phyloP scores from a whole-genome alignment of 148 eudicot species.

The Rheum nobile region DNA sequence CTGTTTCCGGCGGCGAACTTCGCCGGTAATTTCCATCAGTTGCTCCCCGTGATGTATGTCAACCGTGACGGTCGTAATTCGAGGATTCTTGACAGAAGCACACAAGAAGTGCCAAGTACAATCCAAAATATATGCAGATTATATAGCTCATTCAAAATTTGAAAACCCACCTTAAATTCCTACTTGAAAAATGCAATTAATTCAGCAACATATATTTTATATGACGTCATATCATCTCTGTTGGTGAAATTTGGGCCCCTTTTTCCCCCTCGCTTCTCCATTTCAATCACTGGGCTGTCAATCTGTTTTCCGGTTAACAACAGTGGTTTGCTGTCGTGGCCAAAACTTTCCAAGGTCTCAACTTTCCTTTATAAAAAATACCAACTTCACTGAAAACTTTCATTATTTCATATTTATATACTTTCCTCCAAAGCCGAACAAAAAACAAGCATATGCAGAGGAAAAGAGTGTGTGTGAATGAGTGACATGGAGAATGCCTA shows the following conservation, averaged over 20 bases:
- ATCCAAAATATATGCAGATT: neutral
- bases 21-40: neutral
- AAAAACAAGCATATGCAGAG: slow-evolving; percentile 3
- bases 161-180: neutral
- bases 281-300: neutral
- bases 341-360: no score
- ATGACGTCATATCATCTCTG: neutral
- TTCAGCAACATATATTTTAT: neutral
- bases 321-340: neutral
- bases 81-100: no score
- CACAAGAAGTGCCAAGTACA: neutral
- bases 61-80: no score
- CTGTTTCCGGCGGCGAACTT: neutral
- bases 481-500: slow-evolving; percentile 7
- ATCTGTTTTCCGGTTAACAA: neutral
- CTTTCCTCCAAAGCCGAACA: neutral
- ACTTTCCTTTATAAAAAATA: slow-evolving; percentile 1
- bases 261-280: neutral
- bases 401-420: neutral
- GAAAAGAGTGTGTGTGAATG: neutral
- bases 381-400: neutral
- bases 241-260: neutral
- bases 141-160: slow-evolving; percentile 1
- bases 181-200: neutral
- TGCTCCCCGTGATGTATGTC: neutral